A percentile compares a stretch with the other conserved stretches of the same genome.
These are phyloP conservation scores for Melastoma malabathricum DNA, from an alignment of 345 rosid genomes.

Conservation along the genomic window DNA sequence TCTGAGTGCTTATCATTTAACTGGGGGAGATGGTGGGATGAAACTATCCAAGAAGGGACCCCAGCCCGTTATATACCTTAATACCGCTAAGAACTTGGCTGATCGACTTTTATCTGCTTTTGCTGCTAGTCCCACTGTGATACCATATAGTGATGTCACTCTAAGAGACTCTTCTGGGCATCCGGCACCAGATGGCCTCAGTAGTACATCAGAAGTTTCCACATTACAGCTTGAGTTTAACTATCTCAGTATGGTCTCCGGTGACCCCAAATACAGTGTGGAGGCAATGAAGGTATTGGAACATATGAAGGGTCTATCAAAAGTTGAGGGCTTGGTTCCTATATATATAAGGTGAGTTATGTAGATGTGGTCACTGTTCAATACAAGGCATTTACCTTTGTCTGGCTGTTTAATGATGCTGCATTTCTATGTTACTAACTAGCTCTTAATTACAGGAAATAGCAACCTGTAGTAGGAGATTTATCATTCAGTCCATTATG, in stretches of 20 bases:
- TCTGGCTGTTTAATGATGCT: neutral
- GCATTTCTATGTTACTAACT: neutral
- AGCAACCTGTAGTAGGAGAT: too few species aligned
- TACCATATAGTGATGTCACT: constrained; percentile 78
- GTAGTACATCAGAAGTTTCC: constrained; percentile 92
- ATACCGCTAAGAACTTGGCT: constrained; percentile 67
- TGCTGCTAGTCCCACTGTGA: constrained; percentile 65
- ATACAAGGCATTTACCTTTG: neutral
- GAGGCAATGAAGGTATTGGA: constrained; percentile 92
- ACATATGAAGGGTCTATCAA: constrained; percentile 73
- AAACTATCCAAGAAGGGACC: constrained; percentile 40
- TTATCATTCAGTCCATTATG: neutral
- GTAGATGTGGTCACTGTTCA: constrained; percentile 1
- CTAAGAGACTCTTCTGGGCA: constrained; percentile 63
- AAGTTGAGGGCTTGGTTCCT: constrained; percentile 87
- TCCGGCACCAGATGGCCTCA: constrained; percentile 78
- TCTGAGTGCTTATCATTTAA: constrained; percentile 90
- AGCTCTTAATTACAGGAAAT: neutral
- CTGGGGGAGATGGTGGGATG: constrained; percentile 59
- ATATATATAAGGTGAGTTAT: constrained; percentile 71
- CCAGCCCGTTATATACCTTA: constrained; percentile 59
- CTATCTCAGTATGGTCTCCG: constrained; percentile 74
- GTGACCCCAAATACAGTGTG: constrained; percentile 71
- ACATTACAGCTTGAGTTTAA: constrained; percentile 93
- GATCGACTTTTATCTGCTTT: constrained; percentile 83